Percentiles rank a stretch among this genome's conserved stretches.
phyloP scores from a whole-genome alignment of 768 basidiomycete genomes.

The Ramaria rubella region DNA sequence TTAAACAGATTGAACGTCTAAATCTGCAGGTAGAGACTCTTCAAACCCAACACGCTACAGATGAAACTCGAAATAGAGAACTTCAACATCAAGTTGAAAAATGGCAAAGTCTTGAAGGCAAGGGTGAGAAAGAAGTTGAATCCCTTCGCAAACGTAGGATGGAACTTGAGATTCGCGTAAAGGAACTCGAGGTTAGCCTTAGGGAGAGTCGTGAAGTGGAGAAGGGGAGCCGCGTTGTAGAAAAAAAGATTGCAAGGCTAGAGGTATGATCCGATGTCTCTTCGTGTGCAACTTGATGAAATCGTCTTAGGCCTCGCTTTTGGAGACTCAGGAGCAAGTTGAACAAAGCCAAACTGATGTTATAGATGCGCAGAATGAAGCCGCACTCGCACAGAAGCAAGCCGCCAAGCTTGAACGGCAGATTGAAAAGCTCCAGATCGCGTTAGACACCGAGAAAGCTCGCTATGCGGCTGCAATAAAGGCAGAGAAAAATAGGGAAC shows the following conservation, averaged over 20 bases:
- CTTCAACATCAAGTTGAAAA: slow-evolving; percentile 59
- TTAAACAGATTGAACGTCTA: slow-evolving; percentile 50
- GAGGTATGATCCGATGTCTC: slow-evolving; percentile 40
- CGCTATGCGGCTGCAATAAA: not conserved
- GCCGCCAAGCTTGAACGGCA: slow-evolving; percentile 29
- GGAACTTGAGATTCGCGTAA: slow-evolving; percentile 50
- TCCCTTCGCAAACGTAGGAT: slow-evolving; percentile 45
- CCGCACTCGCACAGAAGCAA: slow-evolving; percentile 10
- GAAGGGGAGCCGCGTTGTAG: too few relatives aligned
- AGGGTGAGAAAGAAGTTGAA: slow-evolving; percentile 54
- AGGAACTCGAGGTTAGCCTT: slow-evolving; percentile 36
- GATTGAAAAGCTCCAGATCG: slow-evolving; percentile 38
- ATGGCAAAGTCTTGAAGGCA: slow-evolving; percentile 62
- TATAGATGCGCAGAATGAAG: slow-evolving; percentile 21
- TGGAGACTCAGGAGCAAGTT: slow-evolving; percentile 32
- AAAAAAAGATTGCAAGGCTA: slow-evolving; percentile 34
- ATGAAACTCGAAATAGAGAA: slow-evolving; percentile 52
- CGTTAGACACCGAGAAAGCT: slow-evolving; percentile 34
- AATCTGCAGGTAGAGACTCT: slow-evolving; percentile 54
- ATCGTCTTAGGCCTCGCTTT: slow-evolving; percentile 30
- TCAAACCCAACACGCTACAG: slow-evolving; percentile 43
- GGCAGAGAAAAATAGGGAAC: slow-evolving; percentile 22
- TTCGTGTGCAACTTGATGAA: not conserved
- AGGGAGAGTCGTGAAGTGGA: slow-evolving; percentile 22
- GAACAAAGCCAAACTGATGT: slow-evolving; percentile 27